phyloP scores from a whole-genome alignment of 192 early-diverging fungal species.

The Umbelopsis sp. region DNA sequence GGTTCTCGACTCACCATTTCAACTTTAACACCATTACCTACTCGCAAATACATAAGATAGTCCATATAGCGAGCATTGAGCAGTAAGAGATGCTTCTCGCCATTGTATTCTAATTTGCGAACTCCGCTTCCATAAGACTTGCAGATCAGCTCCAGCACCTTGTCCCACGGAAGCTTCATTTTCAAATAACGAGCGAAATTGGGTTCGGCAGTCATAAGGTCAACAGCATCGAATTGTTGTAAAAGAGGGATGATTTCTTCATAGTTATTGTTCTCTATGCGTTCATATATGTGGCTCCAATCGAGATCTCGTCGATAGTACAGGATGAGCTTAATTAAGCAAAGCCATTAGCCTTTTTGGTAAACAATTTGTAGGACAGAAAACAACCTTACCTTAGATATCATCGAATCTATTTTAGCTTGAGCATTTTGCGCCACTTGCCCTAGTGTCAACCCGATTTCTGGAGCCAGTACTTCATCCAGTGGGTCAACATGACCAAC shows the following conservation, averaged over 20 bases:
- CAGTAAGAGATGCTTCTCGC: conserved; percentile 21
- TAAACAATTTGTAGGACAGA: neutral
- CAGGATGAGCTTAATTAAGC: conserved; percentile 16
- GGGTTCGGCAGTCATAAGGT: conserved; percentile 17
- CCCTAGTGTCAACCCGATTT: conserved; percentile 2
- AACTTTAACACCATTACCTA: neutral
- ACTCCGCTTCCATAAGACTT: neutral
- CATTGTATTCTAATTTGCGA: conserved; percentile 18
- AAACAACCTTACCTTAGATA: neutral
- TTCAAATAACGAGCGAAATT: conserved; percentile 21
- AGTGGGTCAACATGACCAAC: neutral
- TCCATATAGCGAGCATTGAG: conserved; percentile 36
- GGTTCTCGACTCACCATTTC: conserved; percentile 30
- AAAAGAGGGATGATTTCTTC: conserved; percentile 13
- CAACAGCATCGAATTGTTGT: conserved; percentile 22
- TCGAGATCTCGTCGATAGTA: conserved; percentile 16
- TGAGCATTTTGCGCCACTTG: neutral
- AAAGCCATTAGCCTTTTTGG: neutral
- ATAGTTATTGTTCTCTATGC: neutral
- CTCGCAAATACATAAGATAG: conserved; percentile 27
- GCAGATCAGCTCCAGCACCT: conserved; percentile 12
- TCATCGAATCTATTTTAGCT: conserved; percentile 2
- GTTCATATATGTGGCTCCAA: conserved; percentile 31
- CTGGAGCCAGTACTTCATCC: neutral
- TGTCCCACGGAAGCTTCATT: conserved; percentile 21